Conservation (phyloP, 805 yeast species). For the Lipomyces sp. region DNA sequence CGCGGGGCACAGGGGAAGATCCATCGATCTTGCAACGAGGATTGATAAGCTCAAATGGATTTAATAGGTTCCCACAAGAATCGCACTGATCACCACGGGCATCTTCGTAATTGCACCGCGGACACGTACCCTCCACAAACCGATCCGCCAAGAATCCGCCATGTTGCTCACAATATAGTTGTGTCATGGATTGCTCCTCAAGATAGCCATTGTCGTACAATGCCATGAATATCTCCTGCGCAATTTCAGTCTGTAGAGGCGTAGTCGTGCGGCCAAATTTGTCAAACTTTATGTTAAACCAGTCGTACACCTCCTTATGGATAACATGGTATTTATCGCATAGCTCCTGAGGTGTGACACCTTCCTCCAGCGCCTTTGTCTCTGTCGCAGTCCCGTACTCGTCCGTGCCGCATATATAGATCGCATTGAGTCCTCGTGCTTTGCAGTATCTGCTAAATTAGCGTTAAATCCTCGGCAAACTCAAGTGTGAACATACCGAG, state of each 20-base stretch:
- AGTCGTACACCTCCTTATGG: constrained; percentile 89
- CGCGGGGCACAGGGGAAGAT: constrained; percentile 76
- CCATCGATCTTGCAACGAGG: constrained; percentile 95
- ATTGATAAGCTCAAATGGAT: constrained; percentile 89
- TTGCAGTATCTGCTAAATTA: constrained; percentile 67
- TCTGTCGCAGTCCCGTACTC: constrained; percentile 99
- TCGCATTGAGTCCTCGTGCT: constrained; percentile 82
- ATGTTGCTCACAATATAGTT: constrained; percentile 89
- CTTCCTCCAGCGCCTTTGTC: constrained; percentile 95
- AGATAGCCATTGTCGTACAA: constrained; percentile 75
- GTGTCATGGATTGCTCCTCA: constrained; percentile 87
- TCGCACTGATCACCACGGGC: constrained; percentile 99
- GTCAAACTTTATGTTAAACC: constrained; percentile 96
- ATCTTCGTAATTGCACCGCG: constrained; percentile 90
- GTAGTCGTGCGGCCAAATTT: constrained; percentile 97
- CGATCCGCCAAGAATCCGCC: constrained; percentile 93
- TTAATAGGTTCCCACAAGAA: constrained; percentile 85
- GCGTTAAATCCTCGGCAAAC: neutral
- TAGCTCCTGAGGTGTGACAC: constrained; percentile 81
- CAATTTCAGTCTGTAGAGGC: constrained; percentile 85
- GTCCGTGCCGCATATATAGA: constrained; percentile 95
- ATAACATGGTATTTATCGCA: constrained; percentile 89
- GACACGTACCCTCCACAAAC: constrained; percentile 97
- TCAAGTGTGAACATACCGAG: constrained; percentile 55
- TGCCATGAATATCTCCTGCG: constrained; percentile 87